Base-by-base conservation (phyloP, 371 early-diverging fungal species). In the Dichotomocladium elegans region DNA sequence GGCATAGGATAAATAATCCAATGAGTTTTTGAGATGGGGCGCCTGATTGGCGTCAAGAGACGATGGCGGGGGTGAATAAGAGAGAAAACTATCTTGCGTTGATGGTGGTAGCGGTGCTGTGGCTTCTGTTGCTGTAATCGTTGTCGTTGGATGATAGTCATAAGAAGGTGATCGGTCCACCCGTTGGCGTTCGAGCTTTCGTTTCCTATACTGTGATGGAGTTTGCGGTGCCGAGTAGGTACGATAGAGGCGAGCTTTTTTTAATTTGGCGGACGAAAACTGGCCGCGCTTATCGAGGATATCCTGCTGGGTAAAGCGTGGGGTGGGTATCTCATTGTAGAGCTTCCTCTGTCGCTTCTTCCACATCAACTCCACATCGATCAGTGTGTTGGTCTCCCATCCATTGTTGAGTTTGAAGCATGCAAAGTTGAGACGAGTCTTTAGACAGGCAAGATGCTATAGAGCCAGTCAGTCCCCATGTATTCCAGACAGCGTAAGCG, bases 391-490 rank as follows among this genome's bases (percentile, higher is more conserved):
- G 5, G 48, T 61, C 53, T 68, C 66, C 73, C 73, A 72, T 14
- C 73, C 73, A 26, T 72, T 55, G 11, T 53, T 62, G 34, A 72
- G 35, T 37, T 72, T 72, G 57, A 72, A 72, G n/a, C 61, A 60
- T 19, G 73, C 73, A 60, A 72, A 66, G 21, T 57, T 58, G 25
- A 72, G 57, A 15, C 73, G 50, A 14, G 66, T 58, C 55, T 57
- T 68, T 9, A 72, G 51, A 19, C 57, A 53, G 19, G 47, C 42
- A 15, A 72, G 12, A 46, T 68, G 55, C 72, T 72, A 34, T 41
- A 28, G 3, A 42, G 31, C n/a, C 21, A 19, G 30, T 21, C 35
- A 22, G n/a, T n/a, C n/a, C n/a, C n/a, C n/a, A n/a, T n/a, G n/a
- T n/a, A n/a, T n/a, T n/a, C n/a, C n/a, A n/a, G n/a, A n/a, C n/a